These are phyloP conservation scores for Pichia sp. DNA, from an alignment of 1,139 yeast genomes.

Conservation along the genomic window DNA sequence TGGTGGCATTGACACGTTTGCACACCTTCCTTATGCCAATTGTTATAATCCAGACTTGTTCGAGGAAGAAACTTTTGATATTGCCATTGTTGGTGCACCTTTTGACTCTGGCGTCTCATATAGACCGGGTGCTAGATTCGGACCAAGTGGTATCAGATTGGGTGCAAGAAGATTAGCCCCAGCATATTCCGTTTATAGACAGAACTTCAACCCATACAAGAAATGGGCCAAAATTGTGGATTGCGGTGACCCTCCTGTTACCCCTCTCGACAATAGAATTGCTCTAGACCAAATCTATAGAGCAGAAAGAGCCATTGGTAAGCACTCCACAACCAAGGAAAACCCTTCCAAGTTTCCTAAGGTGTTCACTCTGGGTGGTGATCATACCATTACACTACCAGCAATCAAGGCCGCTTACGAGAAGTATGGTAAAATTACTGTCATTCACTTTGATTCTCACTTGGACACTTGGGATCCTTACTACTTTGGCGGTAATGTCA, in stretches of 20 bases:
- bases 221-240: constrained; percentile 67
- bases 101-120: constrained; percentile 74
- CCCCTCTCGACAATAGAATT: constrained; percentile 71
- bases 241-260: constrained; percentile 78
- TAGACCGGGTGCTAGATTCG: constrained; percentile 75
- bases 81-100: constrained; percentile 70
- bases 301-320: constrained; percentile 58
- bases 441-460: constrained; percentile 77
- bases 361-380: constrained; percentile 72
- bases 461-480: constrained; percentile 78
- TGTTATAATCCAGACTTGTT: constrained; percentile 40
- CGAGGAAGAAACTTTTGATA: constrained; percentile 49
- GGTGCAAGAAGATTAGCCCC: constrained; percentile 71
- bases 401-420: constrained; percentile 58
- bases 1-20: constrained; percentile 68
- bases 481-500: constrained; percentile 67
- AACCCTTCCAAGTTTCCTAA: constrained; percentile 43
- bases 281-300: constrained; percentile 68
- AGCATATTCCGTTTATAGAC: constrained; percentile 62
- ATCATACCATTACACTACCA: constrained; percentile 68
- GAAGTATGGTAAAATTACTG: constrained; percentile 58
- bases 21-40: constrained; percentile 56
- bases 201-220: constrained; percentile 58
- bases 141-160: constrained; percentile 68
- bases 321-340: constrained; percentile 27